Evolutionary conservation across 1,139 yeast species (phyloP).

Genomic region (Pichia sp.): DNA sequence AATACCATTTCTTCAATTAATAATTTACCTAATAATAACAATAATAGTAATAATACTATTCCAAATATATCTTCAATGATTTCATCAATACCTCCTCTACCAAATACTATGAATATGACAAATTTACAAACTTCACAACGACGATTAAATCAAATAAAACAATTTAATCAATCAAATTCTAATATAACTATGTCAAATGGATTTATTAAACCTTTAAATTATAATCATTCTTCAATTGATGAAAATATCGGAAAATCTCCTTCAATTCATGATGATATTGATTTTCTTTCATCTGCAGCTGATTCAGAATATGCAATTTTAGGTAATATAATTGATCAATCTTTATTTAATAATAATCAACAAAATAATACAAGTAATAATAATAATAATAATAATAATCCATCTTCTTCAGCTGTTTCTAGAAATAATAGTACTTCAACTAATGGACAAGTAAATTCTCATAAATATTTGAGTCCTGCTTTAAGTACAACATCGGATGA

Average conservation of each 20-base stretch:
- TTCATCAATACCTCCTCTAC: too few relatives aligned
- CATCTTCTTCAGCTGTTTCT: conserved; percentile 1
- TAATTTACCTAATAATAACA: too few relatives aligned
- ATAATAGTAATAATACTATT: too few relatives aligned
- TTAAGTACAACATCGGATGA: conserved; percentile 24
- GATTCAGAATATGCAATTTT: conserved; percentile 73
- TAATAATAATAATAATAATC: neutral
- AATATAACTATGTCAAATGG: conserved; percentile 7
- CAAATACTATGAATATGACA: neutral
- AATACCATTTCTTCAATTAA: too few relatives aligned
- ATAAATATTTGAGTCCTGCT: conserved; percentile 23
- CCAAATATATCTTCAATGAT: too few relatives aligned
- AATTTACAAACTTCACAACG: neutral
- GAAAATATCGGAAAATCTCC: neutral
- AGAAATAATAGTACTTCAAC: conserved; percentile 3
- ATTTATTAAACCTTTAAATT: conserved; percentile 3
- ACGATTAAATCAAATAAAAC: neutral
- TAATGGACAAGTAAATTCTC: neutral
- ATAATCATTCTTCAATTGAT: neutral
- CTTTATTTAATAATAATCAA: conserved; percentile 26
- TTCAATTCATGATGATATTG: conserved; percentile 5
- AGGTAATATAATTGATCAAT: conserved; percentile 64
- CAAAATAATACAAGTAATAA: neutral
- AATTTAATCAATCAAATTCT: neutral
- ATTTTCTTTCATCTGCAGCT: conserved; percentile 67